Evolutionary conservation across 2,329 filamentous ascomycete species (phyloP).

Genomic region (Neonectria ditissima): DNA sequence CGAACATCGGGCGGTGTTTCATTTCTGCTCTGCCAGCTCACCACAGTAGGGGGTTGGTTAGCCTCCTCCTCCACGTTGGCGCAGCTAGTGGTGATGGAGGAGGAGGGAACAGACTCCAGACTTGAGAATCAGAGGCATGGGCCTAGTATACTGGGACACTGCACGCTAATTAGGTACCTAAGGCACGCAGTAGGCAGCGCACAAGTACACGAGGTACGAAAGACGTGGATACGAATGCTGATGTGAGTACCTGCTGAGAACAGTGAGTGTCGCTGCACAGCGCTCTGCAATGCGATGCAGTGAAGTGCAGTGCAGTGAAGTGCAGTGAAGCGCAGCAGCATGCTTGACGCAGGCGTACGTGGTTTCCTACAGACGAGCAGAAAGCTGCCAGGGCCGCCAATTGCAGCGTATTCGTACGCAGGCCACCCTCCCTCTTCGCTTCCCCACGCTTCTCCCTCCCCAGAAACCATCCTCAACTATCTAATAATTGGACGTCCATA

Average conservation of each 20-base stretch:
- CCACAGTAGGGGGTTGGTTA: neutral
- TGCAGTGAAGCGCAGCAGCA: neutral
- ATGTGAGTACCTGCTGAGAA: no score
- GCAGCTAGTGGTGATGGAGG: neutral
- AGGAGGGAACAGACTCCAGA: neutral
- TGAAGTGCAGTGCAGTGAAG: neutral
- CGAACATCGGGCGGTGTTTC: neutral
- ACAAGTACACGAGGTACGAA: no score
- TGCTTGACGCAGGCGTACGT: slow-evolving; percentile 32
- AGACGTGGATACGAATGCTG: no score
- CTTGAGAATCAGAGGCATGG: neutral
- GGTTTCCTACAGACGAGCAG: slow-evolving; percentile 29
- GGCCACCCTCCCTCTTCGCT: no score
- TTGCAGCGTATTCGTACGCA: neutral
- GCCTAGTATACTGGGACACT: neutral
- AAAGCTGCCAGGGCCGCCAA: slow-evolving; percentile 7
- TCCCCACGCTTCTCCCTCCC: neutral
- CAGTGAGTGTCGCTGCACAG: neutral
- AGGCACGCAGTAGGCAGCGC: no score
- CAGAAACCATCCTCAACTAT: neutral
- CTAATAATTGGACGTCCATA: neutral
- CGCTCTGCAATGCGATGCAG: neutral
- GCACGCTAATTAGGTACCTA: neutral
- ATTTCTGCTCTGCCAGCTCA: slow-evolving; percentile 7
- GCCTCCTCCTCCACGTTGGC: neutral